Evolutionary conservation across 1,139 yeast species (phyloP).

Genomic region (Scheffersomyces titani): DNA sequence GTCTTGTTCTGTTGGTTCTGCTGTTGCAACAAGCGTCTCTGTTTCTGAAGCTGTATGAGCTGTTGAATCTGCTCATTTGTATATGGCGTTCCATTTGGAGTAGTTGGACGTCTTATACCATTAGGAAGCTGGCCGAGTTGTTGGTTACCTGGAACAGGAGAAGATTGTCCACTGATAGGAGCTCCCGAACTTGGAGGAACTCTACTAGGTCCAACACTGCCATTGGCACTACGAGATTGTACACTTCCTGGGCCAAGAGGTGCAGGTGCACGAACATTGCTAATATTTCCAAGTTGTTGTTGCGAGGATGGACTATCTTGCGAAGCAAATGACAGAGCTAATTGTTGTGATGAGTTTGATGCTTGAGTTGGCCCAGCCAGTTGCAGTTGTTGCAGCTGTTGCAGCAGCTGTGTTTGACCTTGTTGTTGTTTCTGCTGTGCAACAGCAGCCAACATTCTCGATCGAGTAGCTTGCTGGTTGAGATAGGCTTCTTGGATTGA

Average conservation of each 20-base stretch:
- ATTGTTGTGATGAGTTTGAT: neutral
- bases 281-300: neutral
- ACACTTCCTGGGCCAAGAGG: neutral
- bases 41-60: slow-evolving; percentile 52
- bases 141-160: slow-evolving; percentile 1
- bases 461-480: slow-evolving; percentile 50
- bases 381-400: slow-evolving; percentile 11
- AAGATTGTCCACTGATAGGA: slow-evolving; percentile 2
- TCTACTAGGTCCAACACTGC: neutral
- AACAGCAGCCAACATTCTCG: slow-evolving; percentile 44
- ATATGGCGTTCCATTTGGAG: slow-evolving; percentile 55
- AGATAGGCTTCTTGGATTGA: slow-evolving; percentile 73
- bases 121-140: slow-evolving; percentile 3
- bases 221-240: neutral
- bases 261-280: neutral
- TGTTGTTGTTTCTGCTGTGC: slow-evolving; percentile 34
- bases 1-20: slow-evolving; percentile 25
- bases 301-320: slow-evolving; percentile 2
- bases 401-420: slow-evolving; percentile 6
- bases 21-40: slow-evolving; percentile 50
- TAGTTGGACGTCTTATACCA: slow-evolving; percentile 35
- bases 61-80: slow-evolving; percentile 59
- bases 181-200: neutral
- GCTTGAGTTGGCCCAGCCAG: neutral
- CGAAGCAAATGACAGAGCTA: slow-evolving; percentile 4